These are phyloP conservation scores for Chlorella sp. DNA, from an alignment of 139 green algal genomes.

Conservation along the genomic window DNA sequence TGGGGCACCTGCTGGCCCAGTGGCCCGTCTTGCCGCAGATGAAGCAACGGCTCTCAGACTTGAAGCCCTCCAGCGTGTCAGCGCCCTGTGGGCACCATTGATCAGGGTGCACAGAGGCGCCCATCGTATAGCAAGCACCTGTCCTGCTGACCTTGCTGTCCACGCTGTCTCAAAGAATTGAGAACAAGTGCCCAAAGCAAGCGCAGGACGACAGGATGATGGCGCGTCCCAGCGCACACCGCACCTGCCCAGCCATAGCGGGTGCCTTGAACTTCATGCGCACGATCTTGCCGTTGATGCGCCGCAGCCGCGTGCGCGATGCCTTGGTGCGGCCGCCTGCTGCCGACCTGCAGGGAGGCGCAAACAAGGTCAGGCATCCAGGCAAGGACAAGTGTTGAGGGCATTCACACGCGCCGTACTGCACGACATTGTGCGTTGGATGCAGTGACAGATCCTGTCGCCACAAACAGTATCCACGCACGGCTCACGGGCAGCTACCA, in stretches of 20 bases:
- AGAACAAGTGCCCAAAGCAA: neutral
- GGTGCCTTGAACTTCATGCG: constrained; percentile 18
- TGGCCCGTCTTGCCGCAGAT: constrained; percentile 33
- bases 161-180: neutral
- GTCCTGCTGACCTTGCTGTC: neutral
- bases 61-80: constrained; percentile 46
- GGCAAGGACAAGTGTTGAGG: neutral
- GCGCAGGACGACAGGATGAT: neutral
- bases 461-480: neutral
- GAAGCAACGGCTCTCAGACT: constrained; percentile 37
- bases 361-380: too few species aligned
- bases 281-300: constrained; percentile 32
- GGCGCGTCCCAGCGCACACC: neutral
- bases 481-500: constrained; percentile 1
- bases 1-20: constrained; percentile 44
- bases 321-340: constrained; percentile 10
- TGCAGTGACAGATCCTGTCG: neutral
- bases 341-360: neutral
- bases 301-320: constrained; percentile 7
- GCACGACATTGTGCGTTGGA: neutral
- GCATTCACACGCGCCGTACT: neutral
- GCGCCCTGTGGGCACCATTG: constrained; percentile 22
- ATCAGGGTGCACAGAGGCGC: too few species aligned
- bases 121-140: too few species aligned
- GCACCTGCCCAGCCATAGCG: constrained; percentile 27